A percentile compares a stretch with the other conserved stretches of the same genome.
Evolutionary conservation across 2,329 filamentous ascomycete species (phyloP).

Genomic region (Tolypocladium paradoxum): DNA sequence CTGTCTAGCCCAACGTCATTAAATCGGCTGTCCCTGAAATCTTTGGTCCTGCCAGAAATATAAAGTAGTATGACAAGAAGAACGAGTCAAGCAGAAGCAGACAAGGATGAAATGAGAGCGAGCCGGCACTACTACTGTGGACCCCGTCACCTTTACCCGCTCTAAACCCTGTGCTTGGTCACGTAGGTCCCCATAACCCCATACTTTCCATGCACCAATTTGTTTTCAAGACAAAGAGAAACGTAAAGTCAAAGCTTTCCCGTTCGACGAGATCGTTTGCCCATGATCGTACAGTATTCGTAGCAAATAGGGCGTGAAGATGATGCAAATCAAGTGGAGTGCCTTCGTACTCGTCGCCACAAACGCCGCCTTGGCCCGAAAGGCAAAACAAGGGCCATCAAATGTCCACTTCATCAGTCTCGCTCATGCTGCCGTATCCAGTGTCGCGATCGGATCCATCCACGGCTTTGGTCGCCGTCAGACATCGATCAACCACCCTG

Average conservation of each 20-base stretch:
- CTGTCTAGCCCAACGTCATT: neutral
- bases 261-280: neutral
- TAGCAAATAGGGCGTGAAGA: neutral
- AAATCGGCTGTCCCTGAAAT: neutral
- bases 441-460: slow-evolving; percentile 51
- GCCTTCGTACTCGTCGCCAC: neutral
- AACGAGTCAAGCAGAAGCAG: neutral
- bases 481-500: slow-evolving; percentile 43
- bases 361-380: neutral
- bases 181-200: neutral
- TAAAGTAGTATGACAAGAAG: neutral
- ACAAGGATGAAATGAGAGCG: neutral
- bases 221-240: neutral
- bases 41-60: neutral
- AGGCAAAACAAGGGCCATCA: neutral
- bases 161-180: neutral
- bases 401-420: slow-evolving; percentile 26
- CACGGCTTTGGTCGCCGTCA: slow-evolving; percentile 43
- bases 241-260: neutral
- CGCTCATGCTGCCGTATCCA: slow-evolving; percentile 49
- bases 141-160: neutral
- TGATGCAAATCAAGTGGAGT: neutral
- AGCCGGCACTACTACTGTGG: neutral
- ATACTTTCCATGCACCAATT: neutral
- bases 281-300: neutral